Conservation (phyloP, 75 land plant species). For the Selaginella moellendorffii region DNA sequence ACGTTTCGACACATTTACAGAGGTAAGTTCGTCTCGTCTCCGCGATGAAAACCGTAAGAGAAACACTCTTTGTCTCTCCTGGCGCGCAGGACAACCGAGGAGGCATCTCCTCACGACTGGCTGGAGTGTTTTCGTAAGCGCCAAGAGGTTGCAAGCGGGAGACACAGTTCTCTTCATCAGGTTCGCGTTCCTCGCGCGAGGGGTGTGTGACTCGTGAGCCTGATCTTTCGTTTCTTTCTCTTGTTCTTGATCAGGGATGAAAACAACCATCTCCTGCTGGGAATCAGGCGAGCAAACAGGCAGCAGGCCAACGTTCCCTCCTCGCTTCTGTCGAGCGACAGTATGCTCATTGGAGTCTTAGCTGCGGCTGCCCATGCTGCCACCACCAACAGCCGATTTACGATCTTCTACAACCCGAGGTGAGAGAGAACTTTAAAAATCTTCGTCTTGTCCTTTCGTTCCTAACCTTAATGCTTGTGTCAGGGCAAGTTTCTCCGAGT, state of each 20-base stretch:
- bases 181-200: background rate
- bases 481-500: constrained; percentile 6
- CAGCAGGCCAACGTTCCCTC: constrained; percentile 1
- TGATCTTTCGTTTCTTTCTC: background rate
- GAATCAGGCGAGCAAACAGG: constrained; percentile 2
- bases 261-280: constrained; percentile 3
- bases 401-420: constrained; percentile 8
- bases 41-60: no score
- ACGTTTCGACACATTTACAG: background rate
- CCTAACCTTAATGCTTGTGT: no score
- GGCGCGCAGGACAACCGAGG: constrained; percentile 3
- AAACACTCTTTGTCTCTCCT: no score
- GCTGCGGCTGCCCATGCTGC: constrained; percentile 8
- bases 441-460: background rate
- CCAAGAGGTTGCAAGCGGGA: constrained; percentile 9
- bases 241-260: background rate
- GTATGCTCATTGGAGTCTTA: constrained; percentile 7
- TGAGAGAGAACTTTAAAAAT: no score
- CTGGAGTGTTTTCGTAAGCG: constrained; percentile 8
- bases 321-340: constrained; percentile 4
- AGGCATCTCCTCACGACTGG: constrained; percentile 7
- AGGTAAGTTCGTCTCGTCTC: no score
- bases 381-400: background rate
- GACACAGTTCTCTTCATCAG: constrained; percentile 6
- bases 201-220: background rate